Evolutionary conservation across 1,284 basidiomycete genomes (phyloP).

Genomic region (Polyporus tsugae): DNA sequence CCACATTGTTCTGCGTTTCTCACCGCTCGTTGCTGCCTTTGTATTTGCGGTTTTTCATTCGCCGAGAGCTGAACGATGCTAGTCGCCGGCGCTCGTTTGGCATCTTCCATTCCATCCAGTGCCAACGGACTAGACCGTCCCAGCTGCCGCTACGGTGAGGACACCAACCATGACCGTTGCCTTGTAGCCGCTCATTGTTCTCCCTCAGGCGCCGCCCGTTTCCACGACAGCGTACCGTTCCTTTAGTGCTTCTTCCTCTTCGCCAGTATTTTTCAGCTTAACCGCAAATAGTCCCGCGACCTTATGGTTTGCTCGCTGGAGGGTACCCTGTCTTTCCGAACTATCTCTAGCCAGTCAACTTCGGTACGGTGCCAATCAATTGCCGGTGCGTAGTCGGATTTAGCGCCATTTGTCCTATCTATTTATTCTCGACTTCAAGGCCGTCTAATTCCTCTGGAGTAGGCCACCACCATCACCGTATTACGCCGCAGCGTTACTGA

Average conservation of each 20-base stretch:
- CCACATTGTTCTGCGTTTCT: background rate
- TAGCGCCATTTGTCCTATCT: background rate
- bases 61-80: background rate
- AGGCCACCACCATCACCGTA: background rate
- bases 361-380: slow-evolving; percentile 8
- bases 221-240: slow-evolving; percentile 6
- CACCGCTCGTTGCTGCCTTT: background rate
- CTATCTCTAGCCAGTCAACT: background rate
- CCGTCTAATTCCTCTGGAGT: background rate
- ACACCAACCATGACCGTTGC: slow-evolving; percentile 1
- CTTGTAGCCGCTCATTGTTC: slow-evolving; percentile 13
- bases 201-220: slow-evolving; percentile 14
- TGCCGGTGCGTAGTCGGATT: slow-evolving; percentile 6
- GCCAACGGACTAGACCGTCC: background rate
- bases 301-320: background rate
- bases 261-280: background rate
- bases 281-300: no score
- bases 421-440: background rate
- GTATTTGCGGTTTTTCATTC: background rate
- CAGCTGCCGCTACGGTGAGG: background rate
- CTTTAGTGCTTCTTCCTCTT: slow-evolving; percentile 1
- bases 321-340: background rate
- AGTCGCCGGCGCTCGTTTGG: background rate
- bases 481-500: background rate
- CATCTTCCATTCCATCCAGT: background rate